Conservation (phyloP, 2,329 filamentous ascomycete species). For the Plectosphaerella plurivora region DNA sequence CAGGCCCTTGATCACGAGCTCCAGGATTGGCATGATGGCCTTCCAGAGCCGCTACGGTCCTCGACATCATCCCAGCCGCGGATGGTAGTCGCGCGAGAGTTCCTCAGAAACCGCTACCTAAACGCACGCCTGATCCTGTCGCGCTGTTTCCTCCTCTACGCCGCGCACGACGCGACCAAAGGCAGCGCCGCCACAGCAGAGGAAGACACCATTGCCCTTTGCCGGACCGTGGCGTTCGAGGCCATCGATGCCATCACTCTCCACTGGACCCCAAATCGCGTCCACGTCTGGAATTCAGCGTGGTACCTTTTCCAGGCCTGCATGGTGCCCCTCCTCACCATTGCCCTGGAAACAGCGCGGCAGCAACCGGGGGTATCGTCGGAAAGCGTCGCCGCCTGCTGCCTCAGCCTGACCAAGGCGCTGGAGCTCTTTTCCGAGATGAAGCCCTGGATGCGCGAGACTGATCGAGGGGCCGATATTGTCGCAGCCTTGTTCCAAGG, state of each 20-base stretch:
- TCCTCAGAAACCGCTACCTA: constrained; percentile 22
- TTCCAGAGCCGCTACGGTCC: constrained; percentile 16
- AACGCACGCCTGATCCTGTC: constrained; percentile 21
- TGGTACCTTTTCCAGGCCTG: constrained; percentile 28
- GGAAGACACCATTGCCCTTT: constrained; percentile 15
- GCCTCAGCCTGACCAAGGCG: constrained; percentile 17
- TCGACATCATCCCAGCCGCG: constrained; percentile 17
- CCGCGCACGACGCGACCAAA: constrained; percentile 14
- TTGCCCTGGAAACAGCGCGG: constrained; percentile 16
- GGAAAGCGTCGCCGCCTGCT: constrained; percentile 12
- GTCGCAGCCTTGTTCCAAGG: constrained; percentile 20
- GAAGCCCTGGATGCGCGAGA: constrained; percentile 21
- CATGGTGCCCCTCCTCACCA: constrained; percentile 21
- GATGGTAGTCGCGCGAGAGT: constrained; percentile 19
- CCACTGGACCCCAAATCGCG: constrained; percentile 24
- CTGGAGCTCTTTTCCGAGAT: constrained; percentile 19
- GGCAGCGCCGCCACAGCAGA: constrained; percentile 12
- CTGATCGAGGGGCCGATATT: constrained; percentile 19
- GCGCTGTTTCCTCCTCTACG: constrained; percentile 16
- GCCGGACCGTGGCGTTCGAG: constrained; percentile 19
- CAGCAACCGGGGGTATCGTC: neutral
- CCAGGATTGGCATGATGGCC: constrained; percentile 17
- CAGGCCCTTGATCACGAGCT: constrained; percentile 20
- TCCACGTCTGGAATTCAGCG: constrained; percentile 24
- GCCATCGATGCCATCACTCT: constrained; percentile 24